Conservation (phyloP, 331 rosid genomes). For the Cydonia oblonga region DNA sequence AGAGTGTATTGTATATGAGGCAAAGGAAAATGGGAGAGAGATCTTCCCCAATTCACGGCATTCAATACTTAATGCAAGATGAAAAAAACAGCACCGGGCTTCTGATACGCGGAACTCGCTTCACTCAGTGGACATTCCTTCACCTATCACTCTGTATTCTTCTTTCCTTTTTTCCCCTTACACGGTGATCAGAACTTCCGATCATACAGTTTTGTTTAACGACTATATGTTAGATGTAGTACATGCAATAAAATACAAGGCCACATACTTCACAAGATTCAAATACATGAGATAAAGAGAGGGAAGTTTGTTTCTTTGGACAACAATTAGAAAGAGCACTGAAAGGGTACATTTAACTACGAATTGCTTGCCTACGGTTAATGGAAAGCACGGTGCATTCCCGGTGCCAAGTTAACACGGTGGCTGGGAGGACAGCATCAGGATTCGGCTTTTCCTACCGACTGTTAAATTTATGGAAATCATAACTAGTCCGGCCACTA, state of each 20-base stretch:
- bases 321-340: no score
- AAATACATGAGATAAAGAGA: neutral
- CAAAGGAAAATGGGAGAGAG: conserved; percentile 28
- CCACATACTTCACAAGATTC: neutral
- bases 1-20: conserved; percentile 25
- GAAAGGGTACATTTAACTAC: neutral
- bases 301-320: neutral
- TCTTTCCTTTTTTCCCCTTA: neutral
- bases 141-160: conserved; percentile 10
- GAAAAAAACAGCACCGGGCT: conserved; percentile 21
- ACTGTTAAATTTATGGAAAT: no score
- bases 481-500: no score
- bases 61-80: conserved; percentile 19
- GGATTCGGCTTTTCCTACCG: neutral
- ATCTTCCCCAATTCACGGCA: conserved; percentile 37
- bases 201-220: conserved; percentile 9
- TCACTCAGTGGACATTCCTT: conserved; percentile 24
- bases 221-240: neutral
- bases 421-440: neutral
- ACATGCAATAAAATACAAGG: neutral
- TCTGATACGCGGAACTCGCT: conserved; percentile 20
- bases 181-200: neutral
- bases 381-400: neutral
- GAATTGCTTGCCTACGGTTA: neutral
- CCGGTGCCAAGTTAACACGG: no score